phyloP scores from a whole-genome alignment of 2,329 filamentous ascomycete genomes.

The Diplodia mutila region DNA sequence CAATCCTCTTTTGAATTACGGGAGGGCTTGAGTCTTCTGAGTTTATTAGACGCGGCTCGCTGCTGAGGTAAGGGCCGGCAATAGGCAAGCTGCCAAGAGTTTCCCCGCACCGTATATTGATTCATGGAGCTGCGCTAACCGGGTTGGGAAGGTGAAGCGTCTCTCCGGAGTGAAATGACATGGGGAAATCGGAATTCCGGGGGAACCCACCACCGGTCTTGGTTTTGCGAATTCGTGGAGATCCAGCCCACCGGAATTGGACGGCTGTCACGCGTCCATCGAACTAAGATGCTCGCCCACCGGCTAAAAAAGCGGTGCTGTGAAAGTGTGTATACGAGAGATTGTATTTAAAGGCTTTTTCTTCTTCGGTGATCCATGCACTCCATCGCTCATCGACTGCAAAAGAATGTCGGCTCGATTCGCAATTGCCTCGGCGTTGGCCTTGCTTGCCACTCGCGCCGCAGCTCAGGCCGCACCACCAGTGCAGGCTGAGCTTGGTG shows the following conservation, averaged over 20 bases:
- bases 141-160: not conserved
- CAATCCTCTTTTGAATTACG: too few species aligned
- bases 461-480: conserved; percentile 35
- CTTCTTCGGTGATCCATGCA: not conserved
- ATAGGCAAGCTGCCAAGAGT: not conserved
- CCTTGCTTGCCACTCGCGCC: not conserved
- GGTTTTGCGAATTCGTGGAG: not conserved
- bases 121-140: not conserved
- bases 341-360: not conserved
- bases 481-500: conserved; percentile 36
- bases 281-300: not conserved
- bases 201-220: not conserved
- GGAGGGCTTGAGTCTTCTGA: too few species aligned
- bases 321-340: not conserved
- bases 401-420: not conserved
- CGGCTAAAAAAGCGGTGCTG: not conserved
- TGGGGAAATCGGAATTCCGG: not conserved
- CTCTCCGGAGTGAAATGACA: not conserved
- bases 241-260: not conserved
- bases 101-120: not conserved
- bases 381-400: not conserved
- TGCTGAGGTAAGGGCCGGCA: not conserved
- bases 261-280: not conserved
- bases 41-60: too few species aligned
- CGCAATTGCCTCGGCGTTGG: not conserved